Evolutionary conservation across 2,329 filamentous ascomycete species (phyloP).

Genomic region (Aspergillus ibericus): DNA sequence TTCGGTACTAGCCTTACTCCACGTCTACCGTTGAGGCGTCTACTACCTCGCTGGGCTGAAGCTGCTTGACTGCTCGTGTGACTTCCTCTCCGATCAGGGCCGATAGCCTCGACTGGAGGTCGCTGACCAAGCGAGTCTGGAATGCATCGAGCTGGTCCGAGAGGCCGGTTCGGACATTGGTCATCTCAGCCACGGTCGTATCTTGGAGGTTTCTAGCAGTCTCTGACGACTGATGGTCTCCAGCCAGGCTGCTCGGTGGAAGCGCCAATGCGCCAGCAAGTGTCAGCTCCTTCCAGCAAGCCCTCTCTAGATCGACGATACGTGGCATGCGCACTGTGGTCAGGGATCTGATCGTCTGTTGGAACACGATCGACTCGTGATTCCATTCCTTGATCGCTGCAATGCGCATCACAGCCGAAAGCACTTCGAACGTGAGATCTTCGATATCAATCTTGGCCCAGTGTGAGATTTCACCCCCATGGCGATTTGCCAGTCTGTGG

Average conservation of each 20-base stretch:
- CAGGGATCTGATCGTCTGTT: neutral
- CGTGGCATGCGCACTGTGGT: neutral
- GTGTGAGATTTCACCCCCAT: neutral
- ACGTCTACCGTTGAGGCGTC: too few relatives aligned
- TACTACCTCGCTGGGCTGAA: neutral
- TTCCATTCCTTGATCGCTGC: neutral
- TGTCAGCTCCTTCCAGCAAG: neutral
- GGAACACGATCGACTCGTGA: neutral
- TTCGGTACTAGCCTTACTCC: too few relatives aligned
- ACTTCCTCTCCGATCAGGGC: neutral
- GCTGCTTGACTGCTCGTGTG: neutral
- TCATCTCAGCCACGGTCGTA: neutral
- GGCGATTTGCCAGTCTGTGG: neutral
- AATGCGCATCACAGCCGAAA: neutral
- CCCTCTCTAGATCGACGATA: neutral
- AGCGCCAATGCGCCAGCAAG: neutral
- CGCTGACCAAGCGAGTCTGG: neutral
- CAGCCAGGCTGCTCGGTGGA: neutral
- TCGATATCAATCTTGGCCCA: neutral
- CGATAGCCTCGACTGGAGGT: neutral
- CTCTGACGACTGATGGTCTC: neutral
- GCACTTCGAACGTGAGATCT: neutral
- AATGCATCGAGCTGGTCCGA: neutral
- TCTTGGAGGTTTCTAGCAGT: neutral
- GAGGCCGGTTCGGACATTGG: neutral